These are phyloP conservation scores for Alternaria alternata DNA, from an alignment of 2,329 filamentous ascomycete species.

Conservation along the genomic window DNA sequence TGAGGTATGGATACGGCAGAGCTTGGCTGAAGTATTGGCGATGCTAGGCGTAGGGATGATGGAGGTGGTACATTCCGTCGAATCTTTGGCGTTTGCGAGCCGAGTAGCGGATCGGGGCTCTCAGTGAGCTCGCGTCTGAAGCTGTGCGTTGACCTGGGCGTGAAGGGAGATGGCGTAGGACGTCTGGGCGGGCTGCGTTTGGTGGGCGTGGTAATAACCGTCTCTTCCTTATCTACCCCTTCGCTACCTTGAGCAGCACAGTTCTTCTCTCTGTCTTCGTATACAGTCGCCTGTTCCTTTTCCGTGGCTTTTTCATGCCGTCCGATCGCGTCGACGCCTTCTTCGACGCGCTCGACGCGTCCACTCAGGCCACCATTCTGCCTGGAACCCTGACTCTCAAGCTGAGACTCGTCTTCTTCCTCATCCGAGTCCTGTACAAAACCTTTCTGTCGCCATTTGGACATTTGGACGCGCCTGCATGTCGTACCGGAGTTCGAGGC, in stretches of 20 bases:
- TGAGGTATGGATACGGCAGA: conserved; percentile 17
- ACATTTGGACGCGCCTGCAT: conserved; percentile 55
- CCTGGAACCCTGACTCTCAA: conserved; percentile 35
- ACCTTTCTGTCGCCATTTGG: conserved; percentile 58
- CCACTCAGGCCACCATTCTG: conserved; percentile 19
- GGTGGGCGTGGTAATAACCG: conserved; percentile 9
- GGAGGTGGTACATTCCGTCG: neutral
- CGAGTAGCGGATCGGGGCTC: conserved; percentile 44
- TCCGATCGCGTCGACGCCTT: conserved; percentile 3
- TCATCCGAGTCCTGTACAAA: conserved; percentile 62
- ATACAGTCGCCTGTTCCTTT: neutral
- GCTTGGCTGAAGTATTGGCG: conserved; percentile 5
- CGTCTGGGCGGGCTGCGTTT: conserved; percentile 19
- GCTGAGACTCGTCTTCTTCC: conserved; percentile 50
- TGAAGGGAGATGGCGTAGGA: conserved; percentile 32
- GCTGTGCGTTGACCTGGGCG: conserved; percentile 17
- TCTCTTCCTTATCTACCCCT: neutral
- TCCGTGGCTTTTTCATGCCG: neutral
- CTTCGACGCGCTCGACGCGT: conserved; percentile 34
- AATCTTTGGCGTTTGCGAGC: conserved; percentile 19
- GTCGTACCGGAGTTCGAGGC: conserved; percentile 31
- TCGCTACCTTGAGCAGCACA: neutral
- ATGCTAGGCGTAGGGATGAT: conserved; percentile 20
- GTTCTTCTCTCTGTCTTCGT: neutral
- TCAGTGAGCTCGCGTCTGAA: conserved; percentile 24